Percentiles rank a stretch among this genome's conserved stretches.
These are phyloP conservation scores for Phaeosphaeria sp. DNA, from an alignment of 2,329 filamentous ascomycete genomes.

Conservation along the genomic window DNA sequence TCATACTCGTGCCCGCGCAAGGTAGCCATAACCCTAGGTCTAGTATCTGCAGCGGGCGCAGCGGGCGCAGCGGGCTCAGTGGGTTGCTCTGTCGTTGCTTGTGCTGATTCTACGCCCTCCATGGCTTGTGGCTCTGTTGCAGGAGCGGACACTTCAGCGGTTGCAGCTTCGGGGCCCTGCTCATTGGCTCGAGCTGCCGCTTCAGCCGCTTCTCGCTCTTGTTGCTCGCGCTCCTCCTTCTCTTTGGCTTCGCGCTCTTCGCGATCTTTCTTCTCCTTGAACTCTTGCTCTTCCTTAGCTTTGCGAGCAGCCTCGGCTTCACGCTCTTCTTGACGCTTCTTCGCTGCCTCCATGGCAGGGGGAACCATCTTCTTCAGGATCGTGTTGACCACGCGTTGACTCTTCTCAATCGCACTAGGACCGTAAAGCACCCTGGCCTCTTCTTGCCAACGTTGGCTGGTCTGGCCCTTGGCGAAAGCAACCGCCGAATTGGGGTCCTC, in stretches of 20 bases:
- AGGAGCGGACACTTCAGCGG: slow-evolving; percentile 35
- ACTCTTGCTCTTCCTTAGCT: slow-evolving; percentile 67
- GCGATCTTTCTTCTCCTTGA: slow-evolving; percentile 66
- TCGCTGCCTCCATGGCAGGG: slow-evolving; percentile 81
- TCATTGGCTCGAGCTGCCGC: slow-evolving; percentile 47
- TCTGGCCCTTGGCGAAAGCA: slow-evolving; percentile 74
- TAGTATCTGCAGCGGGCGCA: slow-evolving; percentile 46
- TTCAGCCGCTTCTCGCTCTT: slow-evolving; percentile 51
- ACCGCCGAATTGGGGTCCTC: slow-evolving; percentile 76
- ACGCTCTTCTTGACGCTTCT: slow-evolving; percentile 73
- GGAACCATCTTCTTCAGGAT: slow-evolving; percentile 80
- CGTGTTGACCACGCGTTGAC: slow-evolving; percentile 69
- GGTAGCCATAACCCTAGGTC: slow-evolving; percentile 75
- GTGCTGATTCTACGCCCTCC: slow-evolving; percentile 5
- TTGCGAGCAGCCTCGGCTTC: slow-evolving; percentile 75
- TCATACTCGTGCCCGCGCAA: slow-evolving; percentile 89
- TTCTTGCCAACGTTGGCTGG: slow-evolving; percentile 82
- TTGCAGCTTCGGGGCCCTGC: slow-evolving; percentile 16
- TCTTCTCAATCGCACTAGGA: slow-evolving; percentile 70
- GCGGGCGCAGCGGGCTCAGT: slow-evolving; percentile 22
- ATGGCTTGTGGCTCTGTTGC: slow-evolving; percentile 4
- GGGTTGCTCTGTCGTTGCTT: slow-evolving; percentile 28
- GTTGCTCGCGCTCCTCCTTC: slow-evolving; percentile 51
- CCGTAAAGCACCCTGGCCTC: slow-evolving; percentile 89
- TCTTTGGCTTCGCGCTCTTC: slow-evolving; percentile 62